Evolutionary conservation across 169 alveolate genomes (phyloP).

Genomic region (Cyclospora cayetanensis): DNA sequence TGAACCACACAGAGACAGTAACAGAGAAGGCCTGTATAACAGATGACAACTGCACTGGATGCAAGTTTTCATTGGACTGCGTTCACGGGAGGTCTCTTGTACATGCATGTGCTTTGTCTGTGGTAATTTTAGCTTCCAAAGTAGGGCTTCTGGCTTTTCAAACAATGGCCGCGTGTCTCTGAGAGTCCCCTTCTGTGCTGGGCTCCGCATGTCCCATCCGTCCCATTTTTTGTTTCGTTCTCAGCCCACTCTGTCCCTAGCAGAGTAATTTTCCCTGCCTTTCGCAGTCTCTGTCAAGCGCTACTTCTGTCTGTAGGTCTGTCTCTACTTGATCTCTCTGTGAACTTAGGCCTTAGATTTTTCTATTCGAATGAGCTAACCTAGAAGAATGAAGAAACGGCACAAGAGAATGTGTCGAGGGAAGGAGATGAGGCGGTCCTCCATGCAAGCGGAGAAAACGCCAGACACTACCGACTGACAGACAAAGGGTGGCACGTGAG

Average conservation of each 20-base stretch:
- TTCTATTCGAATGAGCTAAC: background rate
- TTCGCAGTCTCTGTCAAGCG: background rate
- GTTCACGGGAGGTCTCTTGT: too few species aligned
- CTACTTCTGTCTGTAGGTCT: background rate
- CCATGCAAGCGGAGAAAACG: background rate
- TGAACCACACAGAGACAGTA: background rate
- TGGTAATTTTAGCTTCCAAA: too few species aligned
- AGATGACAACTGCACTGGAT: background rate
- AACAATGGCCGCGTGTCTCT: background rate
- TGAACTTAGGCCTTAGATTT: background rate
- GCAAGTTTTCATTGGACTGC: background rate
- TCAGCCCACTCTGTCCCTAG: background rate
- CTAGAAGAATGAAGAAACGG: too few species aligned
- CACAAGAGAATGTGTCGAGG: too few species aligned
- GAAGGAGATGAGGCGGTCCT: too few species aligned
- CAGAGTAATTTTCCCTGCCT: background rate
- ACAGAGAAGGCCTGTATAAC: background rate
- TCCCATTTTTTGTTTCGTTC: background rate
- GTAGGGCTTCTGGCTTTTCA: background rate
- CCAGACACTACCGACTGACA: background rate
- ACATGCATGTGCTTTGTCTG: too few species aligned
- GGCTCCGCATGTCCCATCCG: background rate
- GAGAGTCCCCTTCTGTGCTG: background rate
- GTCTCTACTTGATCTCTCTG: background rate
- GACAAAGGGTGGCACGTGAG: too few species aligned